A percentile compares a stretch with the other conserved stretches of the same genome.
These are phyloP conservation scores for Caryocar brasiliense DNA, from an alignment of 441 rosid genomes.

Conservation along the genomic window DNA sequence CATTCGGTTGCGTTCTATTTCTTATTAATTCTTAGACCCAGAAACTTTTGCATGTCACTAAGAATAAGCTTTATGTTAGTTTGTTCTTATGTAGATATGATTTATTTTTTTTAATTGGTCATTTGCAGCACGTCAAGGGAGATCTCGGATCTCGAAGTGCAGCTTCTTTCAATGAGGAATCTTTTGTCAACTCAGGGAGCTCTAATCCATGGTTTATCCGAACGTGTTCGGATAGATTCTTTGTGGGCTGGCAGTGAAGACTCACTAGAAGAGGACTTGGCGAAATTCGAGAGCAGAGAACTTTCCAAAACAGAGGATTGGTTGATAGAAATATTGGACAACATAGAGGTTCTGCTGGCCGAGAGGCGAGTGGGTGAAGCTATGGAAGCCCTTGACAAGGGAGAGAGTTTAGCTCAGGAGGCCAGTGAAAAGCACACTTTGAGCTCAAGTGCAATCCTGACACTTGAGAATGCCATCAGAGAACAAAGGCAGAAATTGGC, in stretches of 20 bases:
- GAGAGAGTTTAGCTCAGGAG: constrained; percentile 44
- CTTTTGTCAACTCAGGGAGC: constrained; percentile 66
- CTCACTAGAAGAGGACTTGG: constrained; percentile 29
- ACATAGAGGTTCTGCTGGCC: constrained; percentile 68
- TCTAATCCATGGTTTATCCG: constrained; percentile 76
- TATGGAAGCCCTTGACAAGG: constrained; percentile 64
- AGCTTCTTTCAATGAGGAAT: constrained; percentile 75
- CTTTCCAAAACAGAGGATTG: constrained; percentile 52
- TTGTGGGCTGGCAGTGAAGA: constrained; percentile 37
- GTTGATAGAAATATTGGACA: constrained; percentile 52
- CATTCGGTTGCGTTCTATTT: constrained; percentile 40
- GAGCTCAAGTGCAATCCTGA: constrained; percentile 28
- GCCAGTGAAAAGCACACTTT: constrained; percentile 30
- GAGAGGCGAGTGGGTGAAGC: constrained; percentile 82
- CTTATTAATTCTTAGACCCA: no score
- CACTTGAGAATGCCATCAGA: constrained; percentile 40
- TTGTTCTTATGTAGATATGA: not conserved
- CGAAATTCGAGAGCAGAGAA: constrained; percentile 30
- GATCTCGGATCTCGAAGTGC: constrained; percentile 81
- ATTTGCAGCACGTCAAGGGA: constrained; percentile 72
- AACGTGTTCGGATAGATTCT: constrained; percentile 47
- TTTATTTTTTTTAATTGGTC: constrained; percentile 6
- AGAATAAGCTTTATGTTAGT: not conserved
- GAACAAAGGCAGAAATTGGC: constrained; percentile 59
- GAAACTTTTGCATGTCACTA: not conserved